Evolutionary conservation across 345 rosid genomes (phyloP).

Genomic region (Melaleuca alternifolia): DNA sequence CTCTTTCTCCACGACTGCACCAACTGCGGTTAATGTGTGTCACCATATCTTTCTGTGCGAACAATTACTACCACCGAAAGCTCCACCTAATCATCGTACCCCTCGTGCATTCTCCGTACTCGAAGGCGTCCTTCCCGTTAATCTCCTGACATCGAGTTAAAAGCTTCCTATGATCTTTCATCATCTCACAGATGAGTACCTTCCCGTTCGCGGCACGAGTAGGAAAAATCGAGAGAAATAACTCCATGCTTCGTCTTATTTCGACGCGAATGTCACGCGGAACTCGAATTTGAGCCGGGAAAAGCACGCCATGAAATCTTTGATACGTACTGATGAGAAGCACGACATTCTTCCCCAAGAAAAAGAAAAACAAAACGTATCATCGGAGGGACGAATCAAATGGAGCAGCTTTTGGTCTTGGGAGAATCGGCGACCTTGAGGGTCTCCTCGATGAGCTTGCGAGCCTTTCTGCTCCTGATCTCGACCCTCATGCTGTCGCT

Average conservation of each 20-base stretch:
- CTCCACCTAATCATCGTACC: no score
- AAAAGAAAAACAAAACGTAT: neutral
- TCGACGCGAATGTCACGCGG: neutral
- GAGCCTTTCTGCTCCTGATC: conserved; percentile 74
- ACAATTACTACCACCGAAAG: no score
- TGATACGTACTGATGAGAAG: neutral
- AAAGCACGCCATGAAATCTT: neutral
- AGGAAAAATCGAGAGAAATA: neutral
- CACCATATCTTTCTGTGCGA: neutral
- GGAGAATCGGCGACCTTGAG: conserved; percentile 77
- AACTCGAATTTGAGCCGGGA: neutral
- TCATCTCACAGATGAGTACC: no score
- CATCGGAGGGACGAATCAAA: conserved; percentile 6
- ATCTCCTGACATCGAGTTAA: no score
- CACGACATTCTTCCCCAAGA: neutral
- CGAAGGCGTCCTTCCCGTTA: no score
- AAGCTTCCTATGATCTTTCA: no score
- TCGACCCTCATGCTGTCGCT: conserved; percentile 94
- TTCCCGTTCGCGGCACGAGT: no score
- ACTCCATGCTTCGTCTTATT: neutral
- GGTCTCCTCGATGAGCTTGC: conserved; percentile 60
- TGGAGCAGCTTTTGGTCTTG: conserved; percentile 36
- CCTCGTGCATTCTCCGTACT: no score
- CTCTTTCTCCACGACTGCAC: neutral
- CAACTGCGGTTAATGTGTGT: neutral